Evolutionary conservation across 495 filamentous ascomycete species (phyloP), one percentile per base, ranked within the genome.

Genomic region (Aspergillus diversus): DNA sequence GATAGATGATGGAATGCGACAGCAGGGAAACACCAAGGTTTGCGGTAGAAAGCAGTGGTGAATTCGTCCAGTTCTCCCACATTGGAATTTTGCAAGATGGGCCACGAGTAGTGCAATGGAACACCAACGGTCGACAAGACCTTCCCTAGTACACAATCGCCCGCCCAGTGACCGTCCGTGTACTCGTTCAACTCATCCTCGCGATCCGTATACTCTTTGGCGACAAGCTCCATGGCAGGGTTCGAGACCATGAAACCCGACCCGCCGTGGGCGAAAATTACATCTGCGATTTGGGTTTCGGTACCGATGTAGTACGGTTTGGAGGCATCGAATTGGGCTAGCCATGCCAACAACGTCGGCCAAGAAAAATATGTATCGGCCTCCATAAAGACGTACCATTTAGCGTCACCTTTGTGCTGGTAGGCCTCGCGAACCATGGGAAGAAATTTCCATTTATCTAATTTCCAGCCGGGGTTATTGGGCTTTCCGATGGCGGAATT

Each of bases 331-430:
- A 88, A 76, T 42, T 71, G 69, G 37, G 70, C 68, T 35, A 89
- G 71, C 86, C 86, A 90, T 32, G 74, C 70, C 34, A 86, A 72
- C 48, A 89, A 65, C 49, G 84, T 90, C 27, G 81, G 73, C 86
- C 86, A 90, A 9, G 87, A 80, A 54, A 88, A 74, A 65, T 87
- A 88, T 5, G 87, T 88, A 71, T 90, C 88, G 7, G 87, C 87
- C 57, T 90, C 88, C 71, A 90, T 84, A 67, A 90, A 89, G 51
- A 90, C 67, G 66, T 86, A 91, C 85, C 87, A 91, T 60, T 88
- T 83, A 17, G 82, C 82, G 50, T 80, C 70, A 15, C 81, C 80
- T 37, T 77, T 77, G 48, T 70, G 59, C 8, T 63, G 63, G 48
- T 81, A 75, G 2, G 83, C 75, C 61, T 80, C 73, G 59, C 81